phyloP scores from a whole-genome alignment of 108 stramenopile genomes.

The Mediolabrus comicus region DNA sequence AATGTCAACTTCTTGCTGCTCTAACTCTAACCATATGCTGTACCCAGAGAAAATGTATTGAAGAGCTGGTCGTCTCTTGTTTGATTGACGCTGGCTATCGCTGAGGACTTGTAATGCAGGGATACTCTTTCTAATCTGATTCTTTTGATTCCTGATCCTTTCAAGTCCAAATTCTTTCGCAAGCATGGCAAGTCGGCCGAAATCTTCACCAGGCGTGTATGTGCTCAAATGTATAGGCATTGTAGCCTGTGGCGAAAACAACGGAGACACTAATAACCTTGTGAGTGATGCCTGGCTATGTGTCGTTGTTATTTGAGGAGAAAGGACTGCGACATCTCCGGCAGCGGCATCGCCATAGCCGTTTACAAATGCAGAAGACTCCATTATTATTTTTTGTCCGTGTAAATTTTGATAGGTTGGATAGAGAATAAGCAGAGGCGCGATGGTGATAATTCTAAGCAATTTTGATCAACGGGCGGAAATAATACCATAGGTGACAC shows the following conservation, averaged over 20 bases:
- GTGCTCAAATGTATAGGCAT: not conserved
- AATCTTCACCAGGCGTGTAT: not conserved
- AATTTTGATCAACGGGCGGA: too few relatives aligned
- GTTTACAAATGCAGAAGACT: too few relatives aligned
- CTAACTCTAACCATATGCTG: slow-evolving; percentile 44
- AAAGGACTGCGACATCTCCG: too few relatives aligned
- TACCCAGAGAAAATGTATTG: slow-evolving; percentile 45
- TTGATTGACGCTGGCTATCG: not conserved
- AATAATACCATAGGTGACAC: too few relatives aligned
- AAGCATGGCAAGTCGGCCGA: not conserved
- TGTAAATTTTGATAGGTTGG: too few relatives aligned
- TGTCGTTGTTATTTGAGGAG: not conserved
- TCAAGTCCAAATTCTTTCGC: not conserved
- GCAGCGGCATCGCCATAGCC: not conserved
- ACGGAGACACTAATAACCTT: not conserved
- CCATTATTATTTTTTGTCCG: too few relatives aligned
- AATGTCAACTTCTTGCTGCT: slow-evolving; percentile 22
- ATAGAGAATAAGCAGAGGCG: too few relatives aligned
- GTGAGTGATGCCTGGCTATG: not conserved
- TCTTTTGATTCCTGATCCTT: not conserved
- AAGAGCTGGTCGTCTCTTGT: slow-evolving; percentile 15
- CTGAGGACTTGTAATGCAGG: not conserved
- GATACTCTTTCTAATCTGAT: not conserved
- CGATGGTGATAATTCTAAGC: too few relatives aligned
- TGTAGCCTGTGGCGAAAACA: not conserved